A percentile compares a stretch with the other conserved stretches of the same genome.
Conservation (phyloP, 768 basidiomycete species). For the Flagelloscypha sp. region DNA sequence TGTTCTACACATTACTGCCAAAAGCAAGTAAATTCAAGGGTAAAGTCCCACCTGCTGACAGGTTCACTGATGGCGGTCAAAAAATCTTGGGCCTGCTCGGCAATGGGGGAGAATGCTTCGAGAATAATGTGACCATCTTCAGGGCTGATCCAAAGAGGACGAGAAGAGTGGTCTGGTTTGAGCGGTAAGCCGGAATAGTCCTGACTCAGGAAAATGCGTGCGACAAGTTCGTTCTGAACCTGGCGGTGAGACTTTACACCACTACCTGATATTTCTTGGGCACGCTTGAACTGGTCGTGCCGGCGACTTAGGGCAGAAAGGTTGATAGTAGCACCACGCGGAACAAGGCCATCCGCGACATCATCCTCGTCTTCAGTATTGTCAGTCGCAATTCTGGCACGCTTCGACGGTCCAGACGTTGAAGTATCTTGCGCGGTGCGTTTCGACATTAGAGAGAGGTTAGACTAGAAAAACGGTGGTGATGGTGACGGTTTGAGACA, state of each 20-base stretch:
- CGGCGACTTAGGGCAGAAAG: conserved; percentile 78
- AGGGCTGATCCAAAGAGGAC: conserved; percentile 95
- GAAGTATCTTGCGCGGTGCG: no score
- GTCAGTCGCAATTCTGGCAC: conserved; percentile 14
- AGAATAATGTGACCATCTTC: conserved; percentile 90
- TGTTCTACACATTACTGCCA: conserved; percentile 23
- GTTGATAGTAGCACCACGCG: conserved; percentile 76
- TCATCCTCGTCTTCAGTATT: conserved; percentile 23
- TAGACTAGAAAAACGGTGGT: no score
- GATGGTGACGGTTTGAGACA: no score
- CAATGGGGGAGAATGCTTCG: conserved; percentile 95
- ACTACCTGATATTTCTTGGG: no score
- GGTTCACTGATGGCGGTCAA: conserved; percentile 97
- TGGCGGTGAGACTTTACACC: conserved; percentile 55
- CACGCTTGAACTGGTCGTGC: conserved; percentile 54
- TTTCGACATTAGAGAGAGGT: no score
- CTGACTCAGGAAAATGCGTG: conserved; percentile 75
- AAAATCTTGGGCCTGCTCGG: conserved; percentile 97
- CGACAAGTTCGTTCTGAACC: conserved; percentile 69
- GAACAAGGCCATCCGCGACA: conserved; percentile 35
- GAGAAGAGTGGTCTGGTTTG: conserved; percentile 83
- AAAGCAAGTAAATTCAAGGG: conserved; percentile 21
- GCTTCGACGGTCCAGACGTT: conserved; percentile 16
- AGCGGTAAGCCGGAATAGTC: conserved; percentile 84
- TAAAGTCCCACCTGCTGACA: conserved; percentile 79